These are phyloP conservation scores for Beauveria scarabaeidicola DNA, from an alignment of 2,329 filamentous ascomycete species.

Conservation along the genomic window DNA sequence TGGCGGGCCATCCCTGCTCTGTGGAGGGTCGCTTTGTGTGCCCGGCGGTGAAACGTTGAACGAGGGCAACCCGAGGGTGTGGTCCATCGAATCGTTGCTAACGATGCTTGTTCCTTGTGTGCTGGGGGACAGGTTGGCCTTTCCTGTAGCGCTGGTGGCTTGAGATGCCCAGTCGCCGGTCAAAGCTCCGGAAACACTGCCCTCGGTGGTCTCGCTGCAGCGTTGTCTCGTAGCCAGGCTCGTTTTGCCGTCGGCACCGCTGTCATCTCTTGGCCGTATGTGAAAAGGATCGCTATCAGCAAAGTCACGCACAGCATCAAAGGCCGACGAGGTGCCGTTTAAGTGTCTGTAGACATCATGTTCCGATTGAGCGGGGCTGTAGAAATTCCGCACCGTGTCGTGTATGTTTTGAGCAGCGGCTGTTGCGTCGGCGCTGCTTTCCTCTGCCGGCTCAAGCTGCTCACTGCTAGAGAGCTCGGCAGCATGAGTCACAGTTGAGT, in stretches of 20 bases:
- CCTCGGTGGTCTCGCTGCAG: slow-evolving; percentile 54
- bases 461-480: background rate
- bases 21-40: slow-evolving; percentile 16
- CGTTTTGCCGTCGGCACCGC: slow-evolving; percentile 27
- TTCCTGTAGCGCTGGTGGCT: slow-evolving; percentile 53
- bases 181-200: slow-evolving; percentile 44
- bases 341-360: slow-evolving; percentile 30
- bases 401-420: background rate
- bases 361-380: slow-evolving; percentile 16
- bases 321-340: slow-evolving; percentile 30
- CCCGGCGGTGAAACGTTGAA: slow-evolving; percentile 27
- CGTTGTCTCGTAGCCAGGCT: slow-evolving; percentile 41
- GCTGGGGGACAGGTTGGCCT: slow-evolving; percentile 56
- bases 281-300: slow-evolving; percentile 42
- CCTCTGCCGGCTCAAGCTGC: background rate
- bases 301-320: slow-evolving; percentile 40
- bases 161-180: slow-evolving; percentile 55
- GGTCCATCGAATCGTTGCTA: slow-evolving; percentile 50
- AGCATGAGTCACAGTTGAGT: slow-evolving; percentile 2
- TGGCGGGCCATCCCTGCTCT: slow-evolving; percentile 22
- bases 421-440: background rate
- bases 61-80: slow-evolving; percentile 34
- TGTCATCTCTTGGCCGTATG: slow-evolving; percentile 24
- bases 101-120: slow-evolving; percentile 58
- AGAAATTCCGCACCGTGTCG: background rate